A percentile compares a stretch with the other conserved stretches of the same genome.
Conservation (phyloP, 805 yeast species). For the Candida mattraensis region DNA sequence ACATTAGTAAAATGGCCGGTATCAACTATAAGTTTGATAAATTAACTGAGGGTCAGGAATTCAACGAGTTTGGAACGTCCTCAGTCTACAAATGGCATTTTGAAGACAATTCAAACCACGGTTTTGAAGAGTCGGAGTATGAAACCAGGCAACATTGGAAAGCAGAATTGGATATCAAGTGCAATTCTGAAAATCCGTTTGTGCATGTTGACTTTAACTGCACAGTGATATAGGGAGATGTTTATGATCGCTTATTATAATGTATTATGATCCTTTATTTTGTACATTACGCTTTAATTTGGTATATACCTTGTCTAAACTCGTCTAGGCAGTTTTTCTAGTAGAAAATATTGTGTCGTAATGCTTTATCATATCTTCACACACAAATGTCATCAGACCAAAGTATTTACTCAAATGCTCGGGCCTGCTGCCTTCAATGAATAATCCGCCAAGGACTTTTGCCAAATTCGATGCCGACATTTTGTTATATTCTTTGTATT, state of each 20-base stretch:
- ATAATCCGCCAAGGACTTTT: constrained; percentile 75
- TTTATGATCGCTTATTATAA: constrained; percentile 2
- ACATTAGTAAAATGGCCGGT: constrained; percentile 63
- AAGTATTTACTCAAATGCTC: constrained; percentile 47
- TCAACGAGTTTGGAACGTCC: constrained; percentile 42
- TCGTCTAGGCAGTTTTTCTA: not conserved
- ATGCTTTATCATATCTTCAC: constrained; percentile 49
- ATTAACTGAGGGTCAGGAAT: constrained; percentile 47
- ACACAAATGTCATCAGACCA: constrained; percentile 53
- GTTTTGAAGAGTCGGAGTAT: constrained; percentile 48
- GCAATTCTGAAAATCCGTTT: constrained; percentile 65
- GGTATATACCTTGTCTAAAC: too few relatives aligned
- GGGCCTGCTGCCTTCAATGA: constrained; percentile 54
- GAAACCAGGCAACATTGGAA: constrained; percentile 57
- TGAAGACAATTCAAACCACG: constrained; percentile 57
- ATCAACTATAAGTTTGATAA: constrained; percentile 41
- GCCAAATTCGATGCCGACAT: constrained; percentile 91
- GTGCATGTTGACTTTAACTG: constrained; percentile 61
- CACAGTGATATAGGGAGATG: constrained; percentile 7
- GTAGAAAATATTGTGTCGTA: constrained; percentile 38
- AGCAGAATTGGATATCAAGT: constrained; percentile 60
- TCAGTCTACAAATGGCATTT: constrained; percentile 62
- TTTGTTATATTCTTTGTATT: constrained; percentile 65
- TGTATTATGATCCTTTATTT: not conserved
- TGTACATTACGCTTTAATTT: too few relatives aligned